Evolutionary conservation across 2,329 filamentous ascomycete species (phyloP).

Genomic region (Exutisphaerella laricina): DNA sequence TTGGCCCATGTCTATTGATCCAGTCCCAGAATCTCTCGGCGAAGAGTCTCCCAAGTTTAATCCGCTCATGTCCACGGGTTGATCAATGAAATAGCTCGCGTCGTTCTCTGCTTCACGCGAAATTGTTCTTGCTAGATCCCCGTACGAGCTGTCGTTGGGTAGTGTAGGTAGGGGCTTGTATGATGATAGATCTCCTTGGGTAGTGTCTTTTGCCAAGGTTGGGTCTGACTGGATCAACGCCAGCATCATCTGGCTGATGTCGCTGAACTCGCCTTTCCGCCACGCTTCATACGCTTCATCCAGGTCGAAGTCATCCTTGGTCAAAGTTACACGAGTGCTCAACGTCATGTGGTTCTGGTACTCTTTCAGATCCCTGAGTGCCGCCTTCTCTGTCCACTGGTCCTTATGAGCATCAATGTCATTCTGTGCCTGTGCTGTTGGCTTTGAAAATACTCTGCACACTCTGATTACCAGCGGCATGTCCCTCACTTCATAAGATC

Average conservation of each 20-base stretch:
- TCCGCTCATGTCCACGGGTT: constrained; percentile 61
- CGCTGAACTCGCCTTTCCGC: constrained; percentile 83
- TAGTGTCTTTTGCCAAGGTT: constrained; percentile 72
- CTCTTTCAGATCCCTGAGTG: constrained; percentile 82
- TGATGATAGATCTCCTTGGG: constrained; percentile 40
- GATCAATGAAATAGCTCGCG: constrained; percentile 57
- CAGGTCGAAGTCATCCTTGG: constrained; percentile 79
- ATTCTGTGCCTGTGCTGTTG: constrained; percentile 71
- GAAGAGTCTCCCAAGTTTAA: constrained; percentile 54
- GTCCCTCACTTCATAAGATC: constrained; percentile 91
- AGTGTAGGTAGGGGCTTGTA: constrained; percentile 23
- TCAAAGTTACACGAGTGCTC: constrained; percentile 68
- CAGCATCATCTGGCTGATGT: constrained; percentile 88
- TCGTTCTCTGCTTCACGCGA: constrained; percentile 38
- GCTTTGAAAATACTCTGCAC: constrained; percentile 76
- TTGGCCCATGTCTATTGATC: constrained; percentile 32
- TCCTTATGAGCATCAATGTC: constrained; percentile 79
- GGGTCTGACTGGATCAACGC: constrained; percentile 82
- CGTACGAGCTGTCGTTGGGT: constrained; percentile 28
- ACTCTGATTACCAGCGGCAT: constrained; percentile 92
- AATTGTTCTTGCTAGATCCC: constrained; percentile 43
- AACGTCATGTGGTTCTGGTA: constrained; percentile 87
- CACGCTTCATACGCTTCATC: constrained; percentile 84
- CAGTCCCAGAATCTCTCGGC: constrained; percentile 34
- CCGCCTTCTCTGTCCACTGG: constrained; percentile 86